phyloP scores from a whole-genome alignment of 352 stramenopile genomes.

The Phytophthora tubulina region DNA sequence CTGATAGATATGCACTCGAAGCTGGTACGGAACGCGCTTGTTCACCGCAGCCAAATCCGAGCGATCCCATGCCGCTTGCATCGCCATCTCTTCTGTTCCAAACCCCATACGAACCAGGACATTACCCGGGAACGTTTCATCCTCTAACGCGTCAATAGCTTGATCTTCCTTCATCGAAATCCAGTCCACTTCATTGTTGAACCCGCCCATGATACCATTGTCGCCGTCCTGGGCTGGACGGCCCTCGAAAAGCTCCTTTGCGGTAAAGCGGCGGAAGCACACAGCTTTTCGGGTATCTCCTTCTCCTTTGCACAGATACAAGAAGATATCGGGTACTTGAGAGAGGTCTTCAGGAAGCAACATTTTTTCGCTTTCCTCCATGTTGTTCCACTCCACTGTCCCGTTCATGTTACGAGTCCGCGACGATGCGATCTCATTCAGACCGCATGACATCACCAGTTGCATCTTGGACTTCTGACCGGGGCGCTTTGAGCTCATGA shows the following conservation, averaged over 20 bases:
- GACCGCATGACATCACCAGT: slow-evolving; percentile 69
- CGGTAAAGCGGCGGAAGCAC: slow-evolving; percentile 84
- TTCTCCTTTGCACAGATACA: slow-evolving; percentile 86
- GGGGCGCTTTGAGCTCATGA: slow-evolving; percentile 75
- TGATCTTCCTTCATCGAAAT: slow-evolving; percentile 86
- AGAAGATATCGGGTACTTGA: slow-evolving; percentile 90
- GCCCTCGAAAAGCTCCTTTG: slow-evolving; percentile 75
- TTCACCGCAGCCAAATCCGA: slow-evolving; percentile 70
- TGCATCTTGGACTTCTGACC: slow-evolving; percentile 85
- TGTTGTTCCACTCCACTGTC: slow-evolving; percentile 86
- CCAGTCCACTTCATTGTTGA: slow-evolving; percentile 72
- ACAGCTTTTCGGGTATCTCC: slow-evolving; percentile 68
- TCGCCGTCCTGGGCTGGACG: slow-evolving; percentile 21
- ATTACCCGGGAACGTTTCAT: slow-evolving; percentile 87
- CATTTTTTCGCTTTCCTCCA: slow-evolving; percentile 83
- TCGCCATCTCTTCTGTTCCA: slow-evolving; percentile 74
- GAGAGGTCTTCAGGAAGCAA: slow-evolving; percentile 71
- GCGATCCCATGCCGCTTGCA: slow-evolving; percentile 62
- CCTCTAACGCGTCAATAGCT: slow-evolving; percentile 77
- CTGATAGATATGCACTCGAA: slow-evolving; percentile 90
- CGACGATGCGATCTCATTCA: slow-evolving; percentile 69
- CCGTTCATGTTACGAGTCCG: slow-evolving; percentile 79
- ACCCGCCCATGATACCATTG: slow-evolving; percentile 40
- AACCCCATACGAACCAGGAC: slow-evolving; percentile 84
- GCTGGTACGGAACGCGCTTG: slow-evolving; percentile 83